Base-by-base conservation (phyloP, 345 rosid species). In the Syzygium aqueum region DNA sequence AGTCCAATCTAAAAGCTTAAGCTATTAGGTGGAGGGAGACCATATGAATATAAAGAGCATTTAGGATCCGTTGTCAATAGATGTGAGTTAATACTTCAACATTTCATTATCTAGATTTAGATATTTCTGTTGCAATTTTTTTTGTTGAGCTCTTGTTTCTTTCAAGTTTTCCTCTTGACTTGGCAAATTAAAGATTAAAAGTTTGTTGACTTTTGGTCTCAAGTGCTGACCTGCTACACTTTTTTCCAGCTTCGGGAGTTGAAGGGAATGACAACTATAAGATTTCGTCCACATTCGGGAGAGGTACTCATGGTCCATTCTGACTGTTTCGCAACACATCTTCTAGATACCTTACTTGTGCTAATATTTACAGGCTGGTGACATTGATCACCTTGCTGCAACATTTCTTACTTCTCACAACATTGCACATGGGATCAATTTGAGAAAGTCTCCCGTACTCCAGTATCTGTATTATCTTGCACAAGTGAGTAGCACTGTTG, bases 371-470 rank as follows among this genome's bases (percentile, higher is more conserved):
- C 95, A 98, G 99, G 99, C 99, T 87, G 99, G 99, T 77, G 99
- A 98, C 87, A 94, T 94, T 87, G 99, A 98, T 94, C 99, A 98
- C 91, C 95, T 98, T 87, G 99, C 99, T 87, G 99, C 99, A 50
- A 96, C 99, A 16, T 96, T 98, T 92, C 98, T 98, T 57, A 96
- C 97, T 19, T 86, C 95, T 89, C 97, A 96, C 90, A 98, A 96
- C 90, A 98, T 98, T 46, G 99, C 99, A 5, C 99, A 98, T 82
- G 99, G 99, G 89, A 96, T 96, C 90, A 98, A 98, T 92, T 91
- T 98, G 92, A 94, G 95, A 85, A 98, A 98, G 91, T 98, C 99
- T 91, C 99, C 99, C n/a, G 99, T 98, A 25, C 99, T 98, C 89
- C 99, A 98, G 91, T 96, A 98, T 92, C 95, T 98, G 84, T 98